Percentiles rank a stretch among this genome's conserved stretches.
These are phyloP conservation scores for Phoma herbarum DNA, from an alignment of 2,329 filamentous ascomycete genomes.

Conservation along the genomic window DNA sequence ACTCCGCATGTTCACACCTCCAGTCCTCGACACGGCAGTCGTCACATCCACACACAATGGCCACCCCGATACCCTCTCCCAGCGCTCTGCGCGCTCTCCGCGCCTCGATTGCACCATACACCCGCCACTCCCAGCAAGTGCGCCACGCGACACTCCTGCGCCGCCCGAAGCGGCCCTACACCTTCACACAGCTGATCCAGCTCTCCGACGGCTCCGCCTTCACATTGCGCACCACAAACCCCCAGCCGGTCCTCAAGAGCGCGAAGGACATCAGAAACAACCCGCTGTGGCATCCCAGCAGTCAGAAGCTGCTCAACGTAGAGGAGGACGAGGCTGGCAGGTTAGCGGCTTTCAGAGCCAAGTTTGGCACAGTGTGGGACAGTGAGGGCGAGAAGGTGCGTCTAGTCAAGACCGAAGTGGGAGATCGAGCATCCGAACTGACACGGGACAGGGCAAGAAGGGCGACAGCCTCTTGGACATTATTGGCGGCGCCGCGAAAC, in stretches of 20 bases:
- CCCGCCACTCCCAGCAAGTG: constrained; percentile 60
- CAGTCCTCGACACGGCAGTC: constrained; percentile 5
- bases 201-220: constrained; percentile 91
- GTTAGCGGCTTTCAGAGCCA: constrained; percentile 82
- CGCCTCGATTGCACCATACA: constrained; percentile 33
- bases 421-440: not conserved
- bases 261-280: constrained; percentile 90
- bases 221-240: constrained; percentile 79
- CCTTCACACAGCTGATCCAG: constrained; percentile 95
- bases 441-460: constrained; percentile 26
- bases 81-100: constrained; percentile 45
- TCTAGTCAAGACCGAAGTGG: not conserved
- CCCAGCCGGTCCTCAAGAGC: constrained; percentile 67
- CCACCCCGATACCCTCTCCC: constrained; percentile 44
- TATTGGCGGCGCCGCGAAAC: constrained; percentile 41
- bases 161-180: constrained; percentile 91
- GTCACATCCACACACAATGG: constrained; percentile 35
- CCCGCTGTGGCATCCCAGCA: constrained; percentile 87
- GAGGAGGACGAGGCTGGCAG: constrained; percentile 95
- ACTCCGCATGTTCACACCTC: constrained; percentile 36
- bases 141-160: constrained; percentile 85
- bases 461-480: constrained; percentile 44
- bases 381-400: constrained; percentile 39
- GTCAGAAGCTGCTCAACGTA: constrained; percentile 81
- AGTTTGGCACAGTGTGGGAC: constrained; percentile 88